A percentile compares a stretch with the other conserved stretches of the same genome.
These are phyloP conservation scores for Auricularia cornea DNA, from an alignment of 768 basidiomycete genomes.

Conservation along the genomic window DNA sequence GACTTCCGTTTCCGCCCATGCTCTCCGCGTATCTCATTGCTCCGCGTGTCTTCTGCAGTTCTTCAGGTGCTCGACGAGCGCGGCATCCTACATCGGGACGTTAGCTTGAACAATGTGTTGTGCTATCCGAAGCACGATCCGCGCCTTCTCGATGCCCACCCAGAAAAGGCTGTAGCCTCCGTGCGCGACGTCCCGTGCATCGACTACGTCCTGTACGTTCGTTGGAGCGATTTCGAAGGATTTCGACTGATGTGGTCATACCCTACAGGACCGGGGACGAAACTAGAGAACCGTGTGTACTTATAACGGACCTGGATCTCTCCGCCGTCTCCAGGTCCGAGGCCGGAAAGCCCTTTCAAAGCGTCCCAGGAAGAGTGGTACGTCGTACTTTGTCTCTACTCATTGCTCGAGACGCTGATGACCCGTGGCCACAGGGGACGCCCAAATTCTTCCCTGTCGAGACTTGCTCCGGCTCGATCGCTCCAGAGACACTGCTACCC, in stretches of 20 bases:
- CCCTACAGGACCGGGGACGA: neutral
- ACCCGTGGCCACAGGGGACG: too few species aligned
- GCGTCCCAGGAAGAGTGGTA: neutral
- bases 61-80: neutral
- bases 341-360: neutral
- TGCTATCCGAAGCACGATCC: neutral
- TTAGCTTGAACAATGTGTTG: neutral
- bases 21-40: too few species aligned
- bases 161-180: neutral
- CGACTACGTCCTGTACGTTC: neutral
- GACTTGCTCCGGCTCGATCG: neutral
- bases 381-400: neutral
- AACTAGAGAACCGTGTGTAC: neutral
- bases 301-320: neutral
- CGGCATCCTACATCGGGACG: neutral
- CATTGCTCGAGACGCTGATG: too few species aligned
- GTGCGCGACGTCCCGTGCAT: neutral
- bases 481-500: neutral
- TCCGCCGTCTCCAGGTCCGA: neutral
- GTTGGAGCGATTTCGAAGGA: neutral
- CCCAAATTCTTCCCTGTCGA: neutral
- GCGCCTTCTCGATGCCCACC: neutral
- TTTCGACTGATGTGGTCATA: neutral
- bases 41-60: neutral
- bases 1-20: neutral